These are phyloP conservation scores for Kingdonia uniflora DNA, from an alignment of 164 flowering plant species.

Conservation along the genomic window DNA sequence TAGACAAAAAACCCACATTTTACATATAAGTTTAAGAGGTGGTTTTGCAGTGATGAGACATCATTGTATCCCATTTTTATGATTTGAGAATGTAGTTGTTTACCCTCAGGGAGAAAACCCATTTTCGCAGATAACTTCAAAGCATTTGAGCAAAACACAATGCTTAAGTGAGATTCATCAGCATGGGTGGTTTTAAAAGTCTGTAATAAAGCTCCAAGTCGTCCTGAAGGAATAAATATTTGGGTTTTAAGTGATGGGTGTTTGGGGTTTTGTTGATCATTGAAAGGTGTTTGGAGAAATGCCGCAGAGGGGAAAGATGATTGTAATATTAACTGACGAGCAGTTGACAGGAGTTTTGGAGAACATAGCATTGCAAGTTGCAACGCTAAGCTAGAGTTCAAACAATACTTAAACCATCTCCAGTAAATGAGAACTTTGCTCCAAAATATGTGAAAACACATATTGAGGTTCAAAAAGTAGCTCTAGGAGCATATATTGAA, in stretches of 20 bases:
- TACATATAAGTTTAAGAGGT: conserved; percentile 30
- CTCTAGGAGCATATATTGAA: too few relatives aligned
- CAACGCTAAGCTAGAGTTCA: too few relatives aligned
- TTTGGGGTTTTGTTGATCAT: too few relatives aligned
- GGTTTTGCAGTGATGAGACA: conserved; percentile 26
- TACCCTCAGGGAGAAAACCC: conserved; percentile 19
- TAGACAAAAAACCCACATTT: conserved; percentile 25
- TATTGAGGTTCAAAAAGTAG: too few relatives aligned
- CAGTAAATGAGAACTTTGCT: too few relatives aligned
- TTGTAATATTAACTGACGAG: too few relatives aligned
- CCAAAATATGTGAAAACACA: too few relatives aligned
- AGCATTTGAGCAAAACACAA: conserved; percentile 20
- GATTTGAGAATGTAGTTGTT: not conserved
- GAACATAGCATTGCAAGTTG: too few relatives aligned
- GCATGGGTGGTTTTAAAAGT: conserved; percentile 10
- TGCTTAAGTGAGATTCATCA: conserved; percentile 6
- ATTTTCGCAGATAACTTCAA: conserved; percentile 26
- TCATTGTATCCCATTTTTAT: conserved; percentile 22
- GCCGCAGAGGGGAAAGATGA: too few relatives aligned
- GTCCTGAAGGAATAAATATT: conserved; percentile 1
- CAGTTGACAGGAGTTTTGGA: too few relatives aligned
- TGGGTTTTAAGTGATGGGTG: conserved; percentile 4
- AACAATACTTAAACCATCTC: too few relatives aligned
- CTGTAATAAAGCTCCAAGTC: not conserved
- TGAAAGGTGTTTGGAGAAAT: too few relatives aligned